Evolutionary conservation across 345 rosid genomes (phyloP), one percentile per base, ranked within the genome.

Genomic region (Bruguiera sexangula): DNA sequence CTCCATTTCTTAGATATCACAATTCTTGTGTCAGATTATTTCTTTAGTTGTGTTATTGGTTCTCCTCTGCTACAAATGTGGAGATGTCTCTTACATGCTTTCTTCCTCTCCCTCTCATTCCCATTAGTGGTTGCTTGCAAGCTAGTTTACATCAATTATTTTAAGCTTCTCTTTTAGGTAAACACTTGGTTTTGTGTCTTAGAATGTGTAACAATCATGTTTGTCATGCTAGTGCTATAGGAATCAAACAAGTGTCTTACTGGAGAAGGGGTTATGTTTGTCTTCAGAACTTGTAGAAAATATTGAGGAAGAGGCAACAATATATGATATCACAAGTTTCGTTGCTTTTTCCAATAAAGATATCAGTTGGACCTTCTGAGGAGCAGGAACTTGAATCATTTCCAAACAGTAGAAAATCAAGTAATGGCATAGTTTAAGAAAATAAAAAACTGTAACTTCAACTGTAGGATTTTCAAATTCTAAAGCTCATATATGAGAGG

Each of bases 311-410:
- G 82, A 92, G 97, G 81, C 96, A 95, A 63, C 99, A 87, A 70
- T 83, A 67, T 82, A 90, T 90, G 98, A 65, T 86, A 74, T 83
- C 94, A 68, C 98, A 92, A 85, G 86, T 92, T 70, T 85, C 96
- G 39, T 77, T 87, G 81, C 79, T 90, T 65, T 95, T 86, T 78
- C 96, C 96, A n/a, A 81, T 95, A 55, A 95, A 78, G 85, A 88
- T 85, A 62, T 76, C 84, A 67, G 88, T 76, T 73, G 96, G 92
- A 73, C 88, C 91, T 30, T 76, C 89, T 68, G 87, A 84, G 78
- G 99, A 95, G 79, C 94, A 87, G 76, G 99, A 92, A 79, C 98
- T 95, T 80, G 96, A 95, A 72, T 86, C 92, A 36, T 79, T 88
- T 79, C 96, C 96, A 39, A 87, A 85, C 71, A 74, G 86, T 80